Evolutionary conservation across 2,329 filamentous ascomycete species (phyloP).

Genomic region (Mariannaea elegans): DNA sequence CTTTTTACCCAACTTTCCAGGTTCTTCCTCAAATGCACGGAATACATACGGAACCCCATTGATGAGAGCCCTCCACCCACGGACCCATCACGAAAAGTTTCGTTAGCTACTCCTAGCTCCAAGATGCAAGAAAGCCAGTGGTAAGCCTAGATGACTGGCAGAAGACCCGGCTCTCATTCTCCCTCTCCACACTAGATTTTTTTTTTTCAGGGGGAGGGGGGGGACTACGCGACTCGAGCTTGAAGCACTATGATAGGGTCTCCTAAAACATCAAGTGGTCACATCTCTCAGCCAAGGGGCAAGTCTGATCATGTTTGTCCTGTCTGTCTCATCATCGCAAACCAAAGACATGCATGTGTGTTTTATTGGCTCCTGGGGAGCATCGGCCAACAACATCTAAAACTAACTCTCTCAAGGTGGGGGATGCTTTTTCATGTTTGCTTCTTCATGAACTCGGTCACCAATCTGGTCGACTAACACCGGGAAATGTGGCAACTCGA

Average conservation of each 20-base stretch:
- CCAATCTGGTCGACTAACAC: conserved; percentile 17
- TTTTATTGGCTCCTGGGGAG: not conserved
- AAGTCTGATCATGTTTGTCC: not conserved
- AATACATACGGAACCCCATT: conserved; percentile 4
- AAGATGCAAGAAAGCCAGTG: not conserved
- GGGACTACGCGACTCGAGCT: conserved; percentile 3
- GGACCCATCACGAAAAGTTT: not conserved
- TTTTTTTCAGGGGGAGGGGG: not conserved
- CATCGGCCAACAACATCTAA: too few relatives aligned
- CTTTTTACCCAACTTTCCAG: too few relatives aligned
- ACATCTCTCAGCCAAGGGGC: not conserved
- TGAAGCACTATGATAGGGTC: not conserved
- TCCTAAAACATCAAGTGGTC: not conserved
- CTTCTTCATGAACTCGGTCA: conserved; percentile 16
- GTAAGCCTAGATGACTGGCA: not conserved
- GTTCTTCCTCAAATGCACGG: not conserved
- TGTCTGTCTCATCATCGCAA: conserved; percentile 2
- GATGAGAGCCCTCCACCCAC: not conserved
- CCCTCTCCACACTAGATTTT: not conserved
- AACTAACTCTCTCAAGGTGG: conserved; percentile 3
- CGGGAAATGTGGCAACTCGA: conserved; percentile 4
- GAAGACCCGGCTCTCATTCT: not conserved
- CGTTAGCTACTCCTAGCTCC: conserved; percentile 3
- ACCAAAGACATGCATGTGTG: not conserved
- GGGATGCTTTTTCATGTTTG: conserved; percentile 5